Conservation (phyloP, 768 basidiomycete species). For the Macrocybe gigantea region DNA sequence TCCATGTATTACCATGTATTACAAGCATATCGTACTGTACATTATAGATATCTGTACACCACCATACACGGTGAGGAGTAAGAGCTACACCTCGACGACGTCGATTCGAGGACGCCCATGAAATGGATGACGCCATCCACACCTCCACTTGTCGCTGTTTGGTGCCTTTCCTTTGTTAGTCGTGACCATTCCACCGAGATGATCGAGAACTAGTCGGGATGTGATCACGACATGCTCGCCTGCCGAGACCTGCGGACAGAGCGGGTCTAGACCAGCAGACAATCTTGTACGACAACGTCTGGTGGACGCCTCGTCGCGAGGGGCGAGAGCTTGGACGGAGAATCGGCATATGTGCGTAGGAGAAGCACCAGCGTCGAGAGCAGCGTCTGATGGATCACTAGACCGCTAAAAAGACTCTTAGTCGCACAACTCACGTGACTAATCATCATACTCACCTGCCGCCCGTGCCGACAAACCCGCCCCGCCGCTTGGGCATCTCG, state of each 20-base stretch:
- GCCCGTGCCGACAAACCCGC: constrained; percentile 35
- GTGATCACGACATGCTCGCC: constrained; percentile 30
- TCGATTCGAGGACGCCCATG: constrained; percentile 29
- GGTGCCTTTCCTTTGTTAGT: constrained; percentile 24
- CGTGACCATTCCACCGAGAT: constrained; percentile 31
- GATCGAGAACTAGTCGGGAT: constrained; percentile 35
- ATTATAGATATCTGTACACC: not conserved
- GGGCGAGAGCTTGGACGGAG: constrained; percentile 19
- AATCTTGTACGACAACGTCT: constrained; percentile 37
- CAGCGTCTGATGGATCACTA: constrained; percentile 32
- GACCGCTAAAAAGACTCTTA: constrained; percentile 21
- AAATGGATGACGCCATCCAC: constrained; percentile 41
- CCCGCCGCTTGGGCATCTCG: constrained; percentile 17
- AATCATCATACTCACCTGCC: constrained; percentile 23
- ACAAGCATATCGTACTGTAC: not conserved
- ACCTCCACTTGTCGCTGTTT: constrained; percentile 31
- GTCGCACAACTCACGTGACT: not conserved
- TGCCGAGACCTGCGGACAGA: constrained; percentile 23
- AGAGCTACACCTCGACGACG: constrained; percentile 22
- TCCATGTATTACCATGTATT: too few relatives aligned
- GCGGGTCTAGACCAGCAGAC: constrained; percentile 31
- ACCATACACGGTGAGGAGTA: constrained; percentile 9
- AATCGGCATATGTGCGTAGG: constrained; percentile 24
- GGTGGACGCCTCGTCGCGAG: constrained; percentile 24
- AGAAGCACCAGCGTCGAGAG: constrained; percentile 26